Evolutionary conservation across 1,139 yeast species (phyloP), one percentile per base, ranked within the genome.

Genomic region (Taiozyma sp.): DNA sequence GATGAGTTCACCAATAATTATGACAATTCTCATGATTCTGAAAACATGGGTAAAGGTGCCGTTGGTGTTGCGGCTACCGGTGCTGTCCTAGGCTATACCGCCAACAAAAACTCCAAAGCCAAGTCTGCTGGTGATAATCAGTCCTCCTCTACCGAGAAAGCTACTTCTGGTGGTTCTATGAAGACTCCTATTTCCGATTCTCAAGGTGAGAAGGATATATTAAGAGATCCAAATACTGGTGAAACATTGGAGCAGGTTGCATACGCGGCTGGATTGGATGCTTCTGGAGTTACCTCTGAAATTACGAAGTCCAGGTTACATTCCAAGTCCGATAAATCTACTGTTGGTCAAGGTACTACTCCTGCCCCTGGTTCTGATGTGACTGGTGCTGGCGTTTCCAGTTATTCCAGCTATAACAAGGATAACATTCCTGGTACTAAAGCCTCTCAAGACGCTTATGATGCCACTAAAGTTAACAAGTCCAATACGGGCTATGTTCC

Each of bases 251-350:
- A 43, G 6, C 41, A 46, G 16, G 45, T 46, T 30, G 52, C 44
- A 7, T 46, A 46, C 42, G 50, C 52, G 26, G 56, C 56, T 42
- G 56, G 50, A 5, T 22, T 44, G 29, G 58, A 55, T 43, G 56
- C 55, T 16, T 44, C 56, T 43, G 57, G 55, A 44, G 55, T 53
- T 10, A 52, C 52, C n/a, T 47, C 50, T n/a, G 43, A 51, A 19
- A 28, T 37, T 28, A 35, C 48, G 43, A 40, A 40, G 43, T 8
- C 40, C 10, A 22, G 7, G 19, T 10, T 13, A 13, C 43, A 22
- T 13, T 3, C 16, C 28, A 14, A 40, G 6, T 14, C 43, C 7
- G 22, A 8, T 24, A 22, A 40, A n/a, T n/a, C 43, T 24, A 11
- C 24, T 37, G 24, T 9, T 19, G 13, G 14, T 10, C 3, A 13